Percentiles rank a stretch among this genome's conserved stretches.
These are phyloP conservation scores for Globomyces pollinis-pini DNA, from an alignment of 192 early-diverging fungal genomes.

Conservation along the genomic window DNA sequence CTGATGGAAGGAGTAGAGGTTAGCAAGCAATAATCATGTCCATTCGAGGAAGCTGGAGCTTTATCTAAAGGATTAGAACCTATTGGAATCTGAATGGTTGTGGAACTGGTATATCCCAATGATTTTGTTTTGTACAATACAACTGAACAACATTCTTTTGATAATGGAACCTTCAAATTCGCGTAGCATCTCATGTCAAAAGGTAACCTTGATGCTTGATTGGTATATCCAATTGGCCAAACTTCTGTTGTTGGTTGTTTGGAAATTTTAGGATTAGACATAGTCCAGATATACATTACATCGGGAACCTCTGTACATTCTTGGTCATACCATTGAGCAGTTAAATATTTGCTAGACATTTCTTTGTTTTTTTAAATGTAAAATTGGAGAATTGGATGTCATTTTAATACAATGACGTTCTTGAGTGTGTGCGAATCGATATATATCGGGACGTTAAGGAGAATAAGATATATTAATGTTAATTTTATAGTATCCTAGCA, in stretches of 20 bases:
- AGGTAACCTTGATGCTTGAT: neutral
- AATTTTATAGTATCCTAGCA: no score
- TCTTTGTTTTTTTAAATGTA: no score
- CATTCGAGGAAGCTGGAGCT: neutral
- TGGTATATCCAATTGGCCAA: constrained; percentile 1
- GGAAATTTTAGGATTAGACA: no score
- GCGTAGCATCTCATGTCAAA: neutral
- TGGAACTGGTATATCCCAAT: neutral
- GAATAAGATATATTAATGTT: no score
- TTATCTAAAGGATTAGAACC: neutral
- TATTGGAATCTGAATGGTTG: neutral
- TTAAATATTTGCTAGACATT: no score
- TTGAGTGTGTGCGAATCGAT: no score
- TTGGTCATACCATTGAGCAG: no score
- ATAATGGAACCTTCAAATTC: neutral
- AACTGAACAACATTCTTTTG: neutral
- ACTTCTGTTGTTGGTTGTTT: neutral
- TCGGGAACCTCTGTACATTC: no score
- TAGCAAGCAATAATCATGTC: neutral
- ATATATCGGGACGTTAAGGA: no score
- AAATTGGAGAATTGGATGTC: no score
- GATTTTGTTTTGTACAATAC: neutral
- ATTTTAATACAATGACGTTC: no score
- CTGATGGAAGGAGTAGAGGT: neutral
- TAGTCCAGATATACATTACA: no score